Conservation (phyloP, 1,284 basidiomycete species). For the Ganoderma sinense region DNA sequence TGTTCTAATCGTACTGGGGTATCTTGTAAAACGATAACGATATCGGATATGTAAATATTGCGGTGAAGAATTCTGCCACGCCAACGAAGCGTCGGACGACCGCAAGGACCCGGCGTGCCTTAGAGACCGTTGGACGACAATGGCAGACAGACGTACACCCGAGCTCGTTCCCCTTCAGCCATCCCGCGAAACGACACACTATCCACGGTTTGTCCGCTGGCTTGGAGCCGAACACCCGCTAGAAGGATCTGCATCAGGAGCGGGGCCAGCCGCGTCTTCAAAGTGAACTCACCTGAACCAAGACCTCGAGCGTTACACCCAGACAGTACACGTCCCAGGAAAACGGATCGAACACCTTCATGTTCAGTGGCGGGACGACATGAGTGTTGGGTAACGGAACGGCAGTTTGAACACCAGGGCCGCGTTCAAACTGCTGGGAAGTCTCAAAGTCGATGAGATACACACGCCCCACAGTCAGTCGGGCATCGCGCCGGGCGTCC, state of each 20-base stretch:
- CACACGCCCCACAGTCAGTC: background rate
- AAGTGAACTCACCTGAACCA: too few relatives aligned
- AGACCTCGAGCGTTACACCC: too few relatives aligned
- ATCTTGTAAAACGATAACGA: too few relatives aligned
- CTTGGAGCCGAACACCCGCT: background rate
- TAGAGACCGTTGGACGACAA: background rate
- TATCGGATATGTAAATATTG: too few relatives aligned
- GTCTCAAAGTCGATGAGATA: background rate
- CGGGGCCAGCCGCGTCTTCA: too few relatives aligned
- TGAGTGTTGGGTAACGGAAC: too few relatives aligned
- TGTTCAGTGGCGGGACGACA: too few relatives aligned
- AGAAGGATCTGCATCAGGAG: background rate
- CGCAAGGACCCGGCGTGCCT: background rate
- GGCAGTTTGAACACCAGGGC: background rate
- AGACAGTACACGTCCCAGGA: too few relatives aligned
- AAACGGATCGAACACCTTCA: too few relatives aligned
- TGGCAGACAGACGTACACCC: background rate
- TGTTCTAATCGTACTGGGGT: too few relatives aligned
- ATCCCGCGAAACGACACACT: background rate
- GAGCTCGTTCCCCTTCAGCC: background rate
- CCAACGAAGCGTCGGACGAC: background rate
- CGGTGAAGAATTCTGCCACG: background rate
- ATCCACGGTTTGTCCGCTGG: background rate
- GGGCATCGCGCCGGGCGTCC: background rate
- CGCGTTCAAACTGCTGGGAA: background rate